Percentiles rank a stretch among this genome's conserved stretches.
Conservation (phyloP, 1,139 yeast genomes). For the Saccharomyces hybrid region DNA sequence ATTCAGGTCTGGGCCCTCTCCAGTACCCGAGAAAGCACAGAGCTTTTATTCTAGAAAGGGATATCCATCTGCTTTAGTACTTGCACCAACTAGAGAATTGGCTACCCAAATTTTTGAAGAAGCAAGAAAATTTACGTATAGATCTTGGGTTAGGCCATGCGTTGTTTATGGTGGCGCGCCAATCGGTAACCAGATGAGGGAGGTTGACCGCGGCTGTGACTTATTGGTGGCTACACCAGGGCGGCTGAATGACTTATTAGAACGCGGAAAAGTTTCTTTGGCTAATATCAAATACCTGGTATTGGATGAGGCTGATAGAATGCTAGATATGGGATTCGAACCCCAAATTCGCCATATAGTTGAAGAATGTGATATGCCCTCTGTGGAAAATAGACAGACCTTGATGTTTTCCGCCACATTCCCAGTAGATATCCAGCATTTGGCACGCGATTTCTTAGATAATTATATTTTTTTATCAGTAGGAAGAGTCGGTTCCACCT, state of each 20-base stretch:
- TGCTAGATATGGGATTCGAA: slow-evolving; percentile 99
- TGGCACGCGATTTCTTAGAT: slow-evolving; percentile 93
- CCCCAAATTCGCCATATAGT: slow-evolving; percentile 98
- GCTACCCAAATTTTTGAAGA: slow-evolving; percentile 94
- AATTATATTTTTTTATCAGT: slow-evolving; percentile 92
- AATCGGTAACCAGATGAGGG: slow-evolving; percentile 76
- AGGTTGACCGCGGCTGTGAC: slow-evolving; percentile 89
- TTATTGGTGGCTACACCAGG: slow-evolving; percentile 97
- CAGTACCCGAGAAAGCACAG: slow-evolving; percentile 38
- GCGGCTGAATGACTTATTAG: slow-evolving; percentile 90
- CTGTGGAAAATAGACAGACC: slow-evolving; percentile 82
- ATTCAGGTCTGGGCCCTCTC: slow-evolving; percentile 78
- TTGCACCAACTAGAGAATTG: slow-evolving; percentile 98
- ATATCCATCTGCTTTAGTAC: slow-evolving; percentile 83
- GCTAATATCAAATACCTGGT: slow-evolving; percentile 85
- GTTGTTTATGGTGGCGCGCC: slow-evolving; percentile 99
- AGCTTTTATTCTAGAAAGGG: slow-evolving; percentile 66
- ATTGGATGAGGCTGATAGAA: slow-evolving; percentile 97
- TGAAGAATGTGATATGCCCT: slow-evolving; percentile 95
- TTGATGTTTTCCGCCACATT: slow-evolving; percentile 97
- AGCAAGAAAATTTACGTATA: slow-evolving; percentile 88
- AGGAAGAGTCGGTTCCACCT: slow-evolving; percentile 96
- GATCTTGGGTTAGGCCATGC: slow-evolving; percentile 96
- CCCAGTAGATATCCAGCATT: slow-evolving; percentile 93
- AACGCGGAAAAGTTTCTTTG: slow-evolving; percentile 87